Evolutionary conservation across 225 moss, liverwort and hornwort species (phyloP).

Genomic region (Sphagnum contortum): DNA sequence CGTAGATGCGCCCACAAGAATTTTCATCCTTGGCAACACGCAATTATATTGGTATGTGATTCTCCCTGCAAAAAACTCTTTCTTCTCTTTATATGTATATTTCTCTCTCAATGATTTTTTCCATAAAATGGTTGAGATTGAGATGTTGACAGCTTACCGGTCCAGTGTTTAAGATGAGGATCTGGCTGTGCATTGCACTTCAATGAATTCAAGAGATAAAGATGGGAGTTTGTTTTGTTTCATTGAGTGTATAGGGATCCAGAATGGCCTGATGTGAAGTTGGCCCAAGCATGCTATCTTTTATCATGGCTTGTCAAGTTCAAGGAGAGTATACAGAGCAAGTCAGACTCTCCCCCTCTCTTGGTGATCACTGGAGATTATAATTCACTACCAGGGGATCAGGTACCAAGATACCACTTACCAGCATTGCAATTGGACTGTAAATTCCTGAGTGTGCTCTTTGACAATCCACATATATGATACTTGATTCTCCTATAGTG

Average conservation of each 20-base stretch:
- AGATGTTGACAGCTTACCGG: too few species aligned
- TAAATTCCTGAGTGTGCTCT: too few species aligned
- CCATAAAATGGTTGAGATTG: too few species aligned
- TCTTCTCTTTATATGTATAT: too few species aligned
- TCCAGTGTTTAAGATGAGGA: too few species aligned
- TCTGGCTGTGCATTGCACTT: too few species aligned
- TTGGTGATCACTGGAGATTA: constrained; percentile 66
- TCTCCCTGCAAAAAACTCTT: not conserved
- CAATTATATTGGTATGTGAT: constrained; percentile 71
- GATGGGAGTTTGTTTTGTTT: too few species aligned
- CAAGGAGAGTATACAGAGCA: constrained; percentile 17
- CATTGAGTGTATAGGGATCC: constrained; percentile 47
- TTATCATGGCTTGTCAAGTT: constrained; percentile 42
- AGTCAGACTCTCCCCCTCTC: constrained; percentile 36
- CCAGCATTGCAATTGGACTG: too few species aligned
- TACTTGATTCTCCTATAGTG: too few species aligned
- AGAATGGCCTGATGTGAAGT: constrained; percentile 80
- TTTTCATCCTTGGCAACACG: constrained; percentile 62
- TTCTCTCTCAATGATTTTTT: too few species aligned
- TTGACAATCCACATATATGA: too few species aligned
- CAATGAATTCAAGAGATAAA: too few species aligned
- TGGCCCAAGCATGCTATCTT: constrained; percentile 73
- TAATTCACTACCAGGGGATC: constrained; percentile 82
- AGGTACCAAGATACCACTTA: constrained; percentile 12
- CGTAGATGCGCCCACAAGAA: constrained; percentile 41